A percentile compares a stretch with the other conserved stretches of the same genome.
Conservation (phyloP, 1,284 basidiomycete genomes). For the Pascua guehoae region DNA sequence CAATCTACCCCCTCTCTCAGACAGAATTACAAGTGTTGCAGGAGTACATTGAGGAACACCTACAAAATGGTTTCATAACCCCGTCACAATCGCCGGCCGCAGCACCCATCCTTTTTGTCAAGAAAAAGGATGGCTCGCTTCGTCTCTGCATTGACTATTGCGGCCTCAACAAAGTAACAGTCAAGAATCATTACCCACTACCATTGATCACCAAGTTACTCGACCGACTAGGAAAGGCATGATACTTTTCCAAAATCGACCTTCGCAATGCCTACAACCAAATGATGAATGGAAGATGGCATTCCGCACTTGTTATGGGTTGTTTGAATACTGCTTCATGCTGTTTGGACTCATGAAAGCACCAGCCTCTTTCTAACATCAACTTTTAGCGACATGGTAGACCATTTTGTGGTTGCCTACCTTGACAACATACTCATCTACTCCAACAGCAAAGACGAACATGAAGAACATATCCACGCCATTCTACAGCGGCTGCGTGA, state of each 20-base stretch:
- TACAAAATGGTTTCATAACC: constrained; percentile 41
- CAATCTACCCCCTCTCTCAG: constrained; percentile 43
- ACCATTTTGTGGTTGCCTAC: constrained; percentile 35
- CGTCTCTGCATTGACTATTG: constrained; percentile 53
- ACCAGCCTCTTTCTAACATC: constrained; percentile 45
- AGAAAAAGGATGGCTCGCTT: constrained; percentile 52
- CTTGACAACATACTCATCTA: constrained; percentile 49
- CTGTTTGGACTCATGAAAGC: constrained; percentile 52
- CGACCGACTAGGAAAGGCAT: constrained; percentile 37
- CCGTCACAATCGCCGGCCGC: constrained; percentile 34
- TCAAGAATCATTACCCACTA: constrained; percentile 43
- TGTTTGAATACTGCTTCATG: constrained; percentile 50
- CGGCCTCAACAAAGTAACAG: constrained; percentile 49
- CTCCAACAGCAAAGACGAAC: constrained; percentile 50
- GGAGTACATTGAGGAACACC: constrained; percentile 49
- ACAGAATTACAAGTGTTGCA: constrained; percentile 45
- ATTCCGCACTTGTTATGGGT: constrained; percentile 43
- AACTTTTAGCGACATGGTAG: constrained; percentile 32
- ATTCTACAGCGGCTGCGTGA: constrained; percentile 46
- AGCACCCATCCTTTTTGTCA: constrained; percentile 53
- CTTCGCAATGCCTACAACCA: constrained; percentile 36
- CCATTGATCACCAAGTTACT: constrained; percentile 28
- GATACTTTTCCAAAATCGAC: constrained; percentile 43
- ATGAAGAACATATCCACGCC: constrained; percentile 18
- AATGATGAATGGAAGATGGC: constrained; percentile 47